These are phyloP conservation scores for Mucor sp. DNA, from an alignment of 371 early-diverging fungal species.

Conservation along the genomic window DNA sequence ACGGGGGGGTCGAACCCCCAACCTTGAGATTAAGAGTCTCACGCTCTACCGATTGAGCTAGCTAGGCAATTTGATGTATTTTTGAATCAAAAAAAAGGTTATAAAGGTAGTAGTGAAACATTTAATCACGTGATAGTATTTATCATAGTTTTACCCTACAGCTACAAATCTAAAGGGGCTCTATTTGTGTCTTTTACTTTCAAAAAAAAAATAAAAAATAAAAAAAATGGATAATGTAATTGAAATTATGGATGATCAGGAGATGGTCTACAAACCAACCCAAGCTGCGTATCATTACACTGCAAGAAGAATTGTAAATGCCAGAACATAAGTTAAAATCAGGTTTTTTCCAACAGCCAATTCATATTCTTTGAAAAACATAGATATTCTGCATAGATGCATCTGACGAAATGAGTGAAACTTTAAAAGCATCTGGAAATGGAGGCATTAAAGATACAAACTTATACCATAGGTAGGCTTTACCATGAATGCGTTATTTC, in stretches of 20 bases:
- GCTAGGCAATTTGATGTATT: no score
- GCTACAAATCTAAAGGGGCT: no score
- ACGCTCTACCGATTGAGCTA: no score
- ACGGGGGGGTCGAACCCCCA: no score
- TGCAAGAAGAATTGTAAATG: neutral
- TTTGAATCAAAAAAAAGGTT: no score
- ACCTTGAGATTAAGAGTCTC: no score
- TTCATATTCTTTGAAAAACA: neutral
- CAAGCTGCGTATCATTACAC: neutral
- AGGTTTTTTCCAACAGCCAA: no score
- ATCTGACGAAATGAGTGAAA: slow-evolving; percentile 5
- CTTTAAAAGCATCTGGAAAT: neutral
- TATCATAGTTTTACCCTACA: no score
- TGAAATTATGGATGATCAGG: neutral
- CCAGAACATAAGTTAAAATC: neutral
- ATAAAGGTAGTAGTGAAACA: no score
- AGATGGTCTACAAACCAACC: neutral
- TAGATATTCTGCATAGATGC: slow-evolving; percentile 17
- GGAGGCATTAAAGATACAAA: slow-evolving; percentile 1
- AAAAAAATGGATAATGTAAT: neutral
- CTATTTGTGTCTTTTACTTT: no score
- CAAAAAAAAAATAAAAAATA: neutral
- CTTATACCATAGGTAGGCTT: slow-evolving; percentile 5
- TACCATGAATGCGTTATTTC: neutral
- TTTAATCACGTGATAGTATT: no score